Evolutionary conservation across 1,139 yeast genomes (phyloP).

Genomic region (Suhomyces maxii): DNA sequence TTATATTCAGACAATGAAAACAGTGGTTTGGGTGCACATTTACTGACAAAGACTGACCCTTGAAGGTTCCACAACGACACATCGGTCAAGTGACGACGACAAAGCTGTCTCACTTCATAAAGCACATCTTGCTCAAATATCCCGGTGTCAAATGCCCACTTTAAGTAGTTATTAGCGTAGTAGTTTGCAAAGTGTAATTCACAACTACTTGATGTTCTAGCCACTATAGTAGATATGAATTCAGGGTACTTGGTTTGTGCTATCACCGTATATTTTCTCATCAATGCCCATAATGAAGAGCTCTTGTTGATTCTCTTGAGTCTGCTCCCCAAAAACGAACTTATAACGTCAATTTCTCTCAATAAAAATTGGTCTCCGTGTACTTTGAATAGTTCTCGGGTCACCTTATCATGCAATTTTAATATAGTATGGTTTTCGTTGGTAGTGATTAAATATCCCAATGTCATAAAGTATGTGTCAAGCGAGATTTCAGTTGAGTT

Average conservation of each 20-base stretch:
- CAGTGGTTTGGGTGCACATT: slow-evolving; percentile 1
- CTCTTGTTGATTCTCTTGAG: slow-evolving; percentile 44
- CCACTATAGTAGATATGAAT: slow-evolving; percentile 7
- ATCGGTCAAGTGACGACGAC: slow-evolving; percentile 30
- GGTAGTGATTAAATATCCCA: slow-evolving; percentile 40
- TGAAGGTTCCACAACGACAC: slow-evolving; percentile 35
- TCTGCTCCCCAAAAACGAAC: slow-evolving; percentile 34
- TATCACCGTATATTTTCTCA: slow-evolving; percentile 26
- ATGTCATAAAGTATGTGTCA: slow-evolving; percentile 25
- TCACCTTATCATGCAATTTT: slow-evolving; percentile 29
- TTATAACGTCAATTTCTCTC: slow-evolving; percentile 31
- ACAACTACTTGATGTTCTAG: slow-evolving; percentile 31
- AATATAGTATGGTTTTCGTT: slow-evolving; percentile 42
- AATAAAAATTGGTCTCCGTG: slow-evolving; percentile 13
- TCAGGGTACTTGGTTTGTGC: slow-evolving; percentile 5
- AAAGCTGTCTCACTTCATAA: slow-evolving; percentile 11
- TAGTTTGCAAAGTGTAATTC: slow-evolving; percentile 43
- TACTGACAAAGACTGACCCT: slow-evolving; percentile 9
- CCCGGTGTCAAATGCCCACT: slow-evolving; percentile 28
- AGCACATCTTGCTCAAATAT: slow-evolving; percentile 2
- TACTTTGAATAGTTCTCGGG: slow-evolving; percentile 17
- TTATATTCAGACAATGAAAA: slow-evolving; percentile 22
- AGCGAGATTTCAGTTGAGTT: background rate
- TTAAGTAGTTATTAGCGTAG: slow-evolving; percentile 36
- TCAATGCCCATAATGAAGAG: slow-evolving; percentile 40